These are phyloP conservation scores for Clathrus columnatus DNA, from an alignment of 768 basidiomycete species.

Conservation along the genomic window DNA sequence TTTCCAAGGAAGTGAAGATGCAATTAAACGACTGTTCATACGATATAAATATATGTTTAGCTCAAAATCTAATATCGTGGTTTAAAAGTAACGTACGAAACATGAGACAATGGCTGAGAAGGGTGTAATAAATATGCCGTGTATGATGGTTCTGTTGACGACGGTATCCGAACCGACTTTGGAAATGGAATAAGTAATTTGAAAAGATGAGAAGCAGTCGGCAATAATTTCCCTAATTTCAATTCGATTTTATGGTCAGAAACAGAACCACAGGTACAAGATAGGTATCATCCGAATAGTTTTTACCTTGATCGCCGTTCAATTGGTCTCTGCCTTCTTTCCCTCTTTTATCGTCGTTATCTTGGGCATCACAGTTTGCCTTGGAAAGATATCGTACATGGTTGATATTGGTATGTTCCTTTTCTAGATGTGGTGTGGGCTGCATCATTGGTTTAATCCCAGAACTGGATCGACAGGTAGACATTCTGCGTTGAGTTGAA, in stretches of 20 bases:
- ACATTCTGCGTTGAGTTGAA: neutral
- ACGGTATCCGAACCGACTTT: slow-evolving; percentile 16
- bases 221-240: slow-evolving; percentile 44
- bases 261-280: neutral
- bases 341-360: slow-evolving; percentile 1
- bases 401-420: slow-evolving; percentile 30
- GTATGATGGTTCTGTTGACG: slow-evolving; percentile 22
- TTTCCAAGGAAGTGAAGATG: slow-evolving; percentile 23
- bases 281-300: slow-evolving; percentile 23
- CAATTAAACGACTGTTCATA: slow-evolving; percentile 15
- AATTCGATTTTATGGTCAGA: neutral
- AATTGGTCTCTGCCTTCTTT: slow-evolving; percentile 14
- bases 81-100: slow-evolving; percentile 42
- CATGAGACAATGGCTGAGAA: slow-evolving; percentile 59
- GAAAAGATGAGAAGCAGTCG: slow-evolving; percentile 58
- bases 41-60: neutral
- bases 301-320: slow-evolving; percentile 6
- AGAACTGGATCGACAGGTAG: neutral
- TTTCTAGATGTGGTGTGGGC: slow-evolving; percentile 8
- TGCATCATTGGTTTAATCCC: too few relatives aligned
- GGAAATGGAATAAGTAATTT: slow-evolving; percentile 51
- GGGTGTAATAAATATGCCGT: slow-evolving; percentile 59
- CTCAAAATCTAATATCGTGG: slow-evolving; percentile 21
- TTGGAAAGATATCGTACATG: slow-evolving; percentile 40
- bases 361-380: slow-evolving; percentile 23